Base-by-base conservation (phyloP, 2,329 filamentous ascomycete genomes). In the Fusarium newnesense region DNA sequence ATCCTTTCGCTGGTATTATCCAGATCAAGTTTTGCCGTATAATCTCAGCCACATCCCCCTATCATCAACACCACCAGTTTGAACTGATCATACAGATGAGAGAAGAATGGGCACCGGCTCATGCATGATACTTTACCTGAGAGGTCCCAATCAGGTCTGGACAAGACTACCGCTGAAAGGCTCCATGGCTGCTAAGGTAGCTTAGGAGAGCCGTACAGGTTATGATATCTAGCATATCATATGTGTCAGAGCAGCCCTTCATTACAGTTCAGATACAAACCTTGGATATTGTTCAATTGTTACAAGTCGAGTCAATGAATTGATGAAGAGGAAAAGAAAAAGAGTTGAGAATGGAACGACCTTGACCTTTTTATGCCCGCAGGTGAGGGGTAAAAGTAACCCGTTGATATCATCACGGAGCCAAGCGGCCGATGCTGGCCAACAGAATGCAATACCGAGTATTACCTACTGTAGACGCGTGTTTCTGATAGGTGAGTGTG, bases 1-100 rank as follows among this genome's bases (percentile, higher is more conserved):
- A 96, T 97, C 93, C 95, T 97, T 96, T 95, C 95, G 95, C 95
- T 95, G 93, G 94, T 94, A 96, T 96, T 96, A 96, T 95, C 94
- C 93, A 94, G 93, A 95, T 96, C 94, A 96, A 96, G 93, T 96
- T 94, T 87, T 87, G 92, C 94, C 93, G 94, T 96, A 93, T 96
- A 91, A 91, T 96, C 93, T 96, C 92, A 94, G 81, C 83, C 80
- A 80, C 81, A 70, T 68, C 78, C 66, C 75, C 76, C 69, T 46
- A 13, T 63, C 62, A 24, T 39, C 37, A 24, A 13, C 28, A 63
- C 24, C 8, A 26, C 28, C 46, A 43, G 37, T 7, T 6, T 8
- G 5, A 7, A 28, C 28, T 28, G 32, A 4, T 3, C 11, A 32
- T 11, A 13, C 10, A 40, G 57, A 61, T 43, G 50, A n/a, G 13